Evolutionary conservation across 2,329 filamentous ascomycete species (phyloP).

Genomic region (Leptographium galeiforme): DNA sequence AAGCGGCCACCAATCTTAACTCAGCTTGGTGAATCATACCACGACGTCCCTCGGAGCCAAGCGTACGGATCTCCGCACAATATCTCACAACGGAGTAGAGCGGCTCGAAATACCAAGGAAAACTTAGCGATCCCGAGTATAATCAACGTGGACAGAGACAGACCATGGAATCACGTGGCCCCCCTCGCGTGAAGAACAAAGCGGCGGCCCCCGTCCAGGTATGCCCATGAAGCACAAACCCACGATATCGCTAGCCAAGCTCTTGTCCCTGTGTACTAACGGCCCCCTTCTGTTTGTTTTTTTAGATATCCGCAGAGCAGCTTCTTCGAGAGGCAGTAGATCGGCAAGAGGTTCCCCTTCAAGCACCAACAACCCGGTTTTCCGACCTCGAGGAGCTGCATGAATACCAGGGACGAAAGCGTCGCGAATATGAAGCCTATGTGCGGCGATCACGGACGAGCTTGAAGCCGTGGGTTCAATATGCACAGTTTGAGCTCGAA

Average conservation of each 20-base stretch:
- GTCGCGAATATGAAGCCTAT: conserved; percentile 97
- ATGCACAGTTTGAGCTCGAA: conserved; percentile 93
- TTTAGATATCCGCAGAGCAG: conserved; percentile 93
- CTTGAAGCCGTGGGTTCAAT: conserved; percentile 98
- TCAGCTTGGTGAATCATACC: too few species aligned
- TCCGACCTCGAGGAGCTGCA: conserved; percentile 95
- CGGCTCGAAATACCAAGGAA: too few species aligned
- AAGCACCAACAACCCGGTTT: conserved; percentile 88
- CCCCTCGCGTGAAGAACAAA: conserved; percentile 98
- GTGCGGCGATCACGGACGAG: conserved; percentile 87
- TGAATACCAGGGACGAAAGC: conserved; percentile 90
- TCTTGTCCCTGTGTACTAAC: not conserved
- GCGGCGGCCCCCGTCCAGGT: conserved; percentile 55
- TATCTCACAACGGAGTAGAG: too few species aligned
- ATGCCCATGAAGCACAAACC: conserved; percentile 22
- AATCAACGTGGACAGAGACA: too few species aligned
- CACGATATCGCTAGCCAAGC: not conserved
- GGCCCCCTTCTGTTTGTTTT: not conserved
- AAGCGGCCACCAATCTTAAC: too few species aligned
- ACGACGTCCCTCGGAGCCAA: too few species aligned
- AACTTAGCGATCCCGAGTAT: too few species aligned
- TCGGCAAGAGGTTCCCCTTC: conserved; percentile 75
- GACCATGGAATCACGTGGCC: conserved; percentile 79
- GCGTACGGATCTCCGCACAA: too few species aligned
- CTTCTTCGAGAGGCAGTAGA: conserved; percentile 94